Conservation (phyloP, 129 eudicot species). For the Tagetes patula region DNA sequence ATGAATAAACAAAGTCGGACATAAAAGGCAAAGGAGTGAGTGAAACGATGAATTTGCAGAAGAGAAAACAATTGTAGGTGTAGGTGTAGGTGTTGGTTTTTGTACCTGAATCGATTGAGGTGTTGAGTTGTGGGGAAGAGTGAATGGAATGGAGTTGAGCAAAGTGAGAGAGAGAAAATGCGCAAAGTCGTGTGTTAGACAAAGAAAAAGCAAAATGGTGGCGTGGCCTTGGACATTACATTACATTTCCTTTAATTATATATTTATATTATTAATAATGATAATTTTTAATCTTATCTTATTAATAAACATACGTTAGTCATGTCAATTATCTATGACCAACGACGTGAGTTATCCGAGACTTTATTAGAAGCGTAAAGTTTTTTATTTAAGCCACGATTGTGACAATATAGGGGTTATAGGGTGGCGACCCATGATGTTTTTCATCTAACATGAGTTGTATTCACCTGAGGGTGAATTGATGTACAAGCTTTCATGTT, state of each 20-base stretch:
- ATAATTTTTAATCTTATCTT: not conserved
- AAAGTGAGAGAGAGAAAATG: slow-evolving; percentile 31
- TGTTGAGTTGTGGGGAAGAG: slow-evolving; percentile 30
- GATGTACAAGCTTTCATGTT: no score
- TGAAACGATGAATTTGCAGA: slow-evolving; percentile 2
- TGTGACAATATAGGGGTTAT: no score
- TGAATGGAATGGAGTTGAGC: slow-evolving; percentile 35
- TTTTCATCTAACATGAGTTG: no score
- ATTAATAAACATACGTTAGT: no score
- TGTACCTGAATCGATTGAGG: slow-evolving; percentile 30
- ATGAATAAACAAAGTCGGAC: not conserved
- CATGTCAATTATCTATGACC: no score
- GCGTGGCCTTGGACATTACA: slow-evolving; percentile 26
- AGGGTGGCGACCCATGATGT: no score
- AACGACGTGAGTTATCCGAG: no score
- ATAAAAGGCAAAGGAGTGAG: not conserved
- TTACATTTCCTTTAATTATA: not conserved
- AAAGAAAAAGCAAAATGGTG: slow-evolving; percentile 13
- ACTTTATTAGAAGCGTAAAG: no score
- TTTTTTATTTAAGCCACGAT: no score
- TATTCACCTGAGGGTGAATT: no score
- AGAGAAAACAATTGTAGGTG: not conserved
- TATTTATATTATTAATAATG: not conserved
- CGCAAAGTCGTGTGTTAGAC: slow-evolving; percentile 12
- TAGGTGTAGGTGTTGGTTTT: not conserved